These are phyloP conservation scores for Cladosporium sp. DNA, from an alignment of 2,329 filamentous ascomycete genomes.

Conservation along the genomic window DNA sequence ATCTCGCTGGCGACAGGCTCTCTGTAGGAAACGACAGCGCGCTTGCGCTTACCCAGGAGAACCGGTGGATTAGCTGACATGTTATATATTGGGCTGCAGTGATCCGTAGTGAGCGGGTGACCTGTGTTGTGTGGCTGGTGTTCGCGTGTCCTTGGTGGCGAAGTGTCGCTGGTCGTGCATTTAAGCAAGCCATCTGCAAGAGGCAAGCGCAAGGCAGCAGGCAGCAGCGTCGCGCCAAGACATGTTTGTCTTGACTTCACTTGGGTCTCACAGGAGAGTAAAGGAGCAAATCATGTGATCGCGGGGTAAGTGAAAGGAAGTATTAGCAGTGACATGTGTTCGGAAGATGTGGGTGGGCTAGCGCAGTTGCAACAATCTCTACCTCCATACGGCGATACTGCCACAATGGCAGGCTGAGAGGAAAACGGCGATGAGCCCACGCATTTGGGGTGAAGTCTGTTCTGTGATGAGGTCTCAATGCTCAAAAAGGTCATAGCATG, in stretches of 20 bases:
- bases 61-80: neutral
- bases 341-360: constrained; percentile 7
- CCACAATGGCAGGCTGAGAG: too few relatives aligned
- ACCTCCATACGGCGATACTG: too few relatives aligned
- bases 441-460: too few relatives aligned
- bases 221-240: constrained; percentile 9
- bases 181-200: neutral
- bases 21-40: constrained; percentile 24
- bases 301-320: too few relatives aligned
- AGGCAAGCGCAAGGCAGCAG: neutral
- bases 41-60: constrained; percentile 26
- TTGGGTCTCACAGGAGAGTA: neutral
- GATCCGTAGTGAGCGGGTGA: neutral
- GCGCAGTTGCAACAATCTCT: neutral
- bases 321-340: neutral
- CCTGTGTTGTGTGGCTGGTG: neutral
- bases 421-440: too few relatives aligned
- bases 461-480: too few relatives aligned
- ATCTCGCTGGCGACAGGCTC: neutral
- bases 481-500: too few relatives aligned
- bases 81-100: neutral
- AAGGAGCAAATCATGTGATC: too few relatives aligned
- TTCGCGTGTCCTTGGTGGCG: neutral
- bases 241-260: neutral
- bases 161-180: neutral